Evolutionary conservation across 2,329 filamentous ascomycete species (phyloP).

Genomic region (Talaromyces amestolkiae): DNA sequence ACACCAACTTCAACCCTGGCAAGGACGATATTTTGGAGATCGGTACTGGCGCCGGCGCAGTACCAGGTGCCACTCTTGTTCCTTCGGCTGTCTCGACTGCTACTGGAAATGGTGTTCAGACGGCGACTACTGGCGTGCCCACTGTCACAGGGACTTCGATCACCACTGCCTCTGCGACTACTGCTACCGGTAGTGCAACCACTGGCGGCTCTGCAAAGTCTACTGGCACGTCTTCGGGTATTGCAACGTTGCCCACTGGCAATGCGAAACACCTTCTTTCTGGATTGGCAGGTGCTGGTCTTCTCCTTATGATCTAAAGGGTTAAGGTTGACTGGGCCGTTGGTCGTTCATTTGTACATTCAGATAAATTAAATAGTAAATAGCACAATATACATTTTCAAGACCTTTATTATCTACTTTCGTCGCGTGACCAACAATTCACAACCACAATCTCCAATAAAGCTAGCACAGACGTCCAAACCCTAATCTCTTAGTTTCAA

Average conservation of each 20-base stretch:
- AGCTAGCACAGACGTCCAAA: background rate
- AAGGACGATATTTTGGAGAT: conserved; percentile 18
- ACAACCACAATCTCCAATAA: background rate
- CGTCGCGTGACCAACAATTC: no score
- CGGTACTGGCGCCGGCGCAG: conserved; percentile 36
- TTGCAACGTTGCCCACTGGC: conserved; percentile 21
- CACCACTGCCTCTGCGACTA: background rate
- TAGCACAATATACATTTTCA: background rate
- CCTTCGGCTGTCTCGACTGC: conserved; percentile 16
- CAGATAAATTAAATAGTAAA: background rate
- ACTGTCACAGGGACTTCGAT: background rate
- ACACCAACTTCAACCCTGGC: conserved; percentile 57
- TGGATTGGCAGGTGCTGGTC: conserved; percentile 23
- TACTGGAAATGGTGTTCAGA: conserved; percentile 11
- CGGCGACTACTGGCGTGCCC: background rate
- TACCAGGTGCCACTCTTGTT: conserved; percentile 7
- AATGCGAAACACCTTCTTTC: conserved; percentile 23
- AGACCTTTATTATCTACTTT: background rate
- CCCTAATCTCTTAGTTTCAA: background rate
- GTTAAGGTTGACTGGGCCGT: conserved; percentile 21
- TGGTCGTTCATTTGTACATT: background rate
- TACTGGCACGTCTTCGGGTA: conserved; percentile 18
- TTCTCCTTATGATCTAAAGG: conserved; percentile 22
- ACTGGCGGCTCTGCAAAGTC: background rate
- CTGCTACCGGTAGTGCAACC: background rate